phyloP scores from a whole-genome alignment of 805 yeast species.

The Saccharomycopsis babjevae region DNA sequence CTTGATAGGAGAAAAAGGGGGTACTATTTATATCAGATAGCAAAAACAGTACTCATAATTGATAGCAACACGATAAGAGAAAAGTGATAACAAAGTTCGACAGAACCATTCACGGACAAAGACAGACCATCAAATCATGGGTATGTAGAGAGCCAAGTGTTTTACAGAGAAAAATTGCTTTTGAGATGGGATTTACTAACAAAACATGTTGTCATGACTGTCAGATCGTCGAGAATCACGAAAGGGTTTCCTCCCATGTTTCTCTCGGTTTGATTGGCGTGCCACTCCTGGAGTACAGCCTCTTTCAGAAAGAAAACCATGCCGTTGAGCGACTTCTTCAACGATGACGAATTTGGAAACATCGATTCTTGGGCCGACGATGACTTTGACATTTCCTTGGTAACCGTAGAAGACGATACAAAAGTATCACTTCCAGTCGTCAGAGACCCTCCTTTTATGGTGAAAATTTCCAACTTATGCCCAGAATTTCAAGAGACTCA shows the following conservation, averaged over 20 bases:
- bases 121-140: no score
- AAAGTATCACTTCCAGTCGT: conserved; percentile 4
- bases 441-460: conserved; percentile 51
- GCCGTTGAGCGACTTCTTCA: conserved; percentile 9
- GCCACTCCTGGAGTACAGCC: neutral
- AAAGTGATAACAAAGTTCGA: no score
- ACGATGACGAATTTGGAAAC: conserved; percentile 23
- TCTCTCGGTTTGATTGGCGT: neutral
- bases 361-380: conserved; percentile 55
- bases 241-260: neutral
- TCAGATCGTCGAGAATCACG: no score
- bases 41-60: no score
- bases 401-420: conserved; percentile 33
- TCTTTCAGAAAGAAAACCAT: conserved; percentile 6
- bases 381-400: conserved; percentile 53
- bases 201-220: no score
- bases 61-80: no score
- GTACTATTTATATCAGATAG: no score
- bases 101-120: no score
- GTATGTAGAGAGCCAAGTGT: no score
- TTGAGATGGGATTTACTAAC: no score
- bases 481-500: conserved; percentile 31
- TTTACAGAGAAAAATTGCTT: no score
- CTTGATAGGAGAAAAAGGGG: no score
- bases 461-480: conserved; percentile 53